Evolutionary conservation across 2,329 filamentous ascomycete species (phyloP).

Genomic region (Verticillium alfalfae): DNA sequence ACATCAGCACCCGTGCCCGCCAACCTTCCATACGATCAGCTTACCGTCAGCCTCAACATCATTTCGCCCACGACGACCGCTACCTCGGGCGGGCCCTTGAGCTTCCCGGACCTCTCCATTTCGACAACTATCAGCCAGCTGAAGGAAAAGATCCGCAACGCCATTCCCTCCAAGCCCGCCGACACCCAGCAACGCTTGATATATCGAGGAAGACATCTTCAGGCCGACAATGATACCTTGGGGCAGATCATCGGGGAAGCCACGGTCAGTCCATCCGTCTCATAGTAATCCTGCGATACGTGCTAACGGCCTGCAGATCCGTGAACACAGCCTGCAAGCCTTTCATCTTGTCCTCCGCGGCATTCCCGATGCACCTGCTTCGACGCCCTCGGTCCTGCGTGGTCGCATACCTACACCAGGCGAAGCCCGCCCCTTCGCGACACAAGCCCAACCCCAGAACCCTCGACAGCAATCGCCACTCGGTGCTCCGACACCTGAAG

Average conservation of each 20-base stretch:
- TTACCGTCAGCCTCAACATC: slow-evolving; percentile 50
- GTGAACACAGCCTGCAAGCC: slow-evolving; percentile 36
- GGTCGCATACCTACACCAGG: slow-evolving; percentile 18
- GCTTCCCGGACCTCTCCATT: slow-evolving; percentile 41
- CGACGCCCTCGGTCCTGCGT: slow-evolving; percentile 15
- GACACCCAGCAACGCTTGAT: slow-evolving; percentile 56
- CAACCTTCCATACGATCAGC: slow-evolving; percentile 16
- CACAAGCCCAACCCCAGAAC: neutral
- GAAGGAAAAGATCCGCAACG: slow-evolving; percentile 52
- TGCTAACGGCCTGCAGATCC: neutral
- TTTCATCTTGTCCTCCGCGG: slow-evolving; percentile 49
- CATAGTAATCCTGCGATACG: neutral
- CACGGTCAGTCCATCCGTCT: slow-evolving; percentile 31
- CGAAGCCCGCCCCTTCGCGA: slow-evolving; percentile 20
- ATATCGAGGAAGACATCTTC: slow-evolving; percentile 51
- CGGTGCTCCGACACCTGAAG: neutral
- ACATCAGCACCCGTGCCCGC: slow-evolving; percentile 1
- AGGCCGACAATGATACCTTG: slow-evolving; percentile 50
- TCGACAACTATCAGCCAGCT: slow-evolving; percentile 50
- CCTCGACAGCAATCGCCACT: slow-evolving; percentile 17
- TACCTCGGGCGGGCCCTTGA: slow-evolving; percentile 43
- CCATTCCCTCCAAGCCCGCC: slow-evolving; percentile 40
- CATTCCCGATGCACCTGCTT: slow-evolving; percentile 19
- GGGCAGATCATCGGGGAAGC: slow-evolving; percentile 51
- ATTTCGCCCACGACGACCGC: slow-evolving; percentile 48